Conservation (phyloP, 371 early-diverging fungal genomes). For the Batrachochytrium dendrobatidis region DNA sequence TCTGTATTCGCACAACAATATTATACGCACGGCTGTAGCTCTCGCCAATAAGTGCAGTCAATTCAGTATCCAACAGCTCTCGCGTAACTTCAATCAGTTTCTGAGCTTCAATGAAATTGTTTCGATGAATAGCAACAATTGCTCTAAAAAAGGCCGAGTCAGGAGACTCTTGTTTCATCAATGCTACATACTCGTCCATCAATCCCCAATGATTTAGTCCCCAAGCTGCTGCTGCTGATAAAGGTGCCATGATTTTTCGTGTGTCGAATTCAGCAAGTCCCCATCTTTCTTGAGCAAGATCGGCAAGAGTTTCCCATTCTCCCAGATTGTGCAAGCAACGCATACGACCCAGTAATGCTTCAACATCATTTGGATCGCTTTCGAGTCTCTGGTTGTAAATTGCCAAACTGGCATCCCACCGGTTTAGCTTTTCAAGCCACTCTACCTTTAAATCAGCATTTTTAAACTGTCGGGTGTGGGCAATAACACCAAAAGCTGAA, state of each 20-base stretch:
- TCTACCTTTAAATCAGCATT: slow-evolving; percentile 80
- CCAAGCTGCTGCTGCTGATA: slow-evolving; percentile 94
- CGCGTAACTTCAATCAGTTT: slow-evolving; percentile 74
- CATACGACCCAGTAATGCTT: slow-evolving; percentile 80
- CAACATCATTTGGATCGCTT: slow-evolving; percentile 67
- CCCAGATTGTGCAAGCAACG: slow-evolving; percentile 87
- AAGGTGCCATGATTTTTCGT: slow-evolving; percentile 62
- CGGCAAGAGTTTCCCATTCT: slow-evolving; percentile 86
- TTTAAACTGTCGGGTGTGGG: slow-evolving; percentile 79
- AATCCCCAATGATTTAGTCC: slow-evolving; percentile 84
- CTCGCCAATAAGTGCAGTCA: slow-evolving; percentile 88
- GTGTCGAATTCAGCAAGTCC: slow-evolving; percentile 43
- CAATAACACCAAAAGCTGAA: slow-evolving; percentile 91
- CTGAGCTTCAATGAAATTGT: slow-evolving; percentile 68
- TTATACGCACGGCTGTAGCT: slow-evolving; percentile 91
- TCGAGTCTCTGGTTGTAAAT: slow-evolving; percentile 78
- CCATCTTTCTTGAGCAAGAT: slow-evolving; percentile 82
- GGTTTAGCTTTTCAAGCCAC: slow-evolving; percentile 91
- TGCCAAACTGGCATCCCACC: slow-evolving; percentile 91
- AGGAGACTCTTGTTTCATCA: slow-evolving; percentile 67
- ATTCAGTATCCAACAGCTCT: slow-evolving; percentile 80
- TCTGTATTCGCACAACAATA: slow-evolving; percentile 85
- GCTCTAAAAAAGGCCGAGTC: slow-evolving; percentile 56
- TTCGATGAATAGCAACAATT: slow-evolving; percentile 77
- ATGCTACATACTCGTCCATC: slow-evolving; percentile 82